Evolutionary conservation across 306 rosid species (phyloP).

Genomic region (Vigna angularis): DNA sequence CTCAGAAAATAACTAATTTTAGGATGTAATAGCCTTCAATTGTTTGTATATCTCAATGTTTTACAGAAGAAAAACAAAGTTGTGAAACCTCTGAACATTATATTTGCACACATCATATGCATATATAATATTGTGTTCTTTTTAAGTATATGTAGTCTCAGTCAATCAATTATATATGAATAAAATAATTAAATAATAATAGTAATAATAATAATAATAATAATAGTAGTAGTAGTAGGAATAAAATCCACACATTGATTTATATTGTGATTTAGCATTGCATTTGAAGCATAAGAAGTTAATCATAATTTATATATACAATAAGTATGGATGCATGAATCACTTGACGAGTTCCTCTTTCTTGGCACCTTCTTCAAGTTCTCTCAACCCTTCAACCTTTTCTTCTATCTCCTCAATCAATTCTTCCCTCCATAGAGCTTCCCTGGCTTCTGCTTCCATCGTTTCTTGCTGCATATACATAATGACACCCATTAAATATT

Average conservation of each 20-base stretch:
- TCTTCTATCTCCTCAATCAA: constrained; percentile 89
- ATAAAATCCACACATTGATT: background rate
- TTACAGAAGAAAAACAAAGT: too few relatives aligned
- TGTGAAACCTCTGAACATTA: too few relatives aligned
- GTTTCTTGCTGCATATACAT: constrained; percentile 69
- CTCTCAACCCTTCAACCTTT: constrained; percentile 81
- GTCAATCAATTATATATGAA: background rate
- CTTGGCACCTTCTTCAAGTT: constrained; percentile 77
- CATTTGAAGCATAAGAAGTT: constrained; percentile 26
- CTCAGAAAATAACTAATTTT: too few relatives aligned
- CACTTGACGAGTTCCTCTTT: constrained; percentile 57
- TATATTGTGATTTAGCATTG: background rate
- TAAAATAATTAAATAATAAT: background rate
- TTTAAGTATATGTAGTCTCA: too few relatives aligned
- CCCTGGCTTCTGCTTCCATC: constrained; percentile 80
- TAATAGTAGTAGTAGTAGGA: background rate
- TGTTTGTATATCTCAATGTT: too few relatives aligned
- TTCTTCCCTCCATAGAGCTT: constrained; percentile 84
- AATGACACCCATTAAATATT: too few relatives aligned
- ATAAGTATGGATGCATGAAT: constrained; percentile 2
- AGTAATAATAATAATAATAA: background rate
- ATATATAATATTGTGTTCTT: too few relatives aligned
- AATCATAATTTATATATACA: constrained; percentile 33
- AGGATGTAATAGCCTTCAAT: too few relatives aligned
- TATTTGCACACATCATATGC: too few relatives aligned